Evolutionary conservation across 345 rosid species (phyloP), one percentile per base, ranked within the genome.

Genomic region (Eutrema heterophyllum): DNA sequence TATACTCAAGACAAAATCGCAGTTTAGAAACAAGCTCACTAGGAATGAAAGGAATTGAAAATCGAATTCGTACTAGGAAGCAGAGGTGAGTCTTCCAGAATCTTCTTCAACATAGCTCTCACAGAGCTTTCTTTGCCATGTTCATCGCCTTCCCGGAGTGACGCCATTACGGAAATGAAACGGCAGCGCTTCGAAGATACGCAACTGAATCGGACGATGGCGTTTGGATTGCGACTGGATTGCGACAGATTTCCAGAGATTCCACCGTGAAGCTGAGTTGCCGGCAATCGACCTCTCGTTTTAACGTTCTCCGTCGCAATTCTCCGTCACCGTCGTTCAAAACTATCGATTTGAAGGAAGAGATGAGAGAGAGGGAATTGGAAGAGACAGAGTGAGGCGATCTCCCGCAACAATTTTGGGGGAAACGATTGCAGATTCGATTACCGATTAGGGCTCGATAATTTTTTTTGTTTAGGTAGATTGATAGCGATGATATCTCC

Each of bases 11-110:
- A 27, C 2, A 27, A 3, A 27, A 27, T 27, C 30, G 3, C 30
- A 27, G 30, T 27, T 27, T 27, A 27, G 30, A 2, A 27, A 27
- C 30, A 3, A 27, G 30, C 30, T 27, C 30, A 27, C 2, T 36
- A 29, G 41, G 41, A n/a, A 16, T n/a, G 15, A 36, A 36, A 36
- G 40, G 40, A 36, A 36, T 9, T 36, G 40, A 36, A 36, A 36
- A 36, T 68, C 8, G 71, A 53, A 46, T 45, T 1, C 84, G 6
- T 86, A 89, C 98, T 84, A 4, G 96, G 93, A 61, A 89, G 89
- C 56, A 73, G 83, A 41, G 76, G 84, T 26, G 82, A 66, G 5
- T 81, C 83, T 7, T 82, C 84, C 1, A 79, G 4, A 41, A 73
- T 52, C 44, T 64, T 77, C 71, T 77, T 76, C 73, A 85, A 84